Base-by-base conservation (phyloP, 2,329 filamentous ascomycete species). In the Aureobasidium melanogenum region DNA sequence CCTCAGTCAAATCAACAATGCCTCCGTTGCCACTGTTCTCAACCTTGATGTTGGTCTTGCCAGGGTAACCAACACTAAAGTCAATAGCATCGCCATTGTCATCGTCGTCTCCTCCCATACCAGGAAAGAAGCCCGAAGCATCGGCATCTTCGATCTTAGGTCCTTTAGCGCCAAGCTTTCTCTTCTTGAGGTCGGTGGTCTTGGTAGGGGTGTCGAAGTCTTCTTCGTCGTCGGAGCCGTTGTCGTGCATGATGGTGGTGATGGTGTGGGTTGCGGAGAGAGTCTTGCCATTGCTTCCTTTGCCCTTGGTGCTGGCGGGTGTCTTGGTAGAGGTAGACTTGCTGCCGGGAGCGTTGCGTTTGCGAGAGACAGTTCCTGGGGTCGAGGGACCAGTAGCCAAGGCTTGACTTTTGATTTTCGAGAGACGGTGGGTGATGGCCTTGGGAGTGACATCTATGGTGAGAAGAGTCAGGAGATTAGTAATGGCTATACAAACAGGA, bases 361-460 rank as follows among this genome's bases (percentile, higher is more conserved):
- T 58, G 54, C 30, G 54, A 12, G 52, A 32, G 8, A 26, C 0
- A 15, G 52, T 17, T 5, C 9, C n/a, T n/a, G n/a, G 46, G 46
- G 28, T 39, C 2, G 24, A 38, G 22, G 9, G 14, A 15, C 7
- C 32, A 4, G 15, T 15, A 6, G 32, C 3, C 2, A n/a, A 14
- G 38, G 24, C 38, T 12, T 34, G 36, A 6, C 26, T 15, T 19
- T 65, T 64, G 62, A 71, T 62, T 28, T 68, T 66, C 3, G 66
- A 26, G 41, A 72, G 52, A 46, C 68, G 69, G 63, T 72, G 70
- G 17, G 57, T 66, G 62, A 72, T 63, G 48, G 70, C 69, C 61
- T 71, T 72, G 12, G 70, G 48, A 10, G 69, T 72, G 63, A 68
- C 70, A 17, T 67, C 70, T 71, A 12, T 28, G 22, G 22, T 50